Conservation (phyloP, 768 basidiomycete species). For the Dentipellis fragilis region DNA sequence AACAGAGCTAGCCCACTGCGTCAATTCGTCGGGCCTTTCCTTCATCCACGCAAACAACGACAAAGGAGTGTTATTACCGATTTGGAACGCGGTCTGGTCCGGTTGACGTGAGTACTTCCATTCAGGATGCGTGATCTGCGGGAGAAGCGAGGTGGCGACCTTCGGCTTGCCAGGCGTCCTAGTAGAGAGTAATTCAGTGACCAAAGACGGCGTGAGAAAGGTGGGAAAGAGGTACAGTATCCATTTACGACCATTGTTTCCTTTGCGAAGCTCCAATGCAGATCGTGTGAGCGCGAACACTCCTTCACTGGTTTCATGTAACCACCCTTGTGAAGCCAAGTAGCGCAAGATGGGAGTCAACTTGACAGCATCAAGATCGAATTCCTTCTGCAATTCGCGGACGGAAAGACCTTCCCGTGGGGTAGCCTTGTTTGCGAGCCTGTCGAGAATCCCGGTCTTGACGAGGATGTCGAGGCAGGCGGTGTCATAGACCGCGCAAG, state of each 20-base stretch:
- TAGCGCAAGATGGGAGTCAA: constrained; percentile 12
- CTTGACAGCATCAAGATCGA: constrained; percentile 12
- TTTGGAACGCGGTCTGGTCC: constrained; percentile 8
- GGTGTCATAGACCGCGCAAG: constrained; percentile 12
- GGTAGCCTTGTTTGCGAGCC: constrained; percentile 4
- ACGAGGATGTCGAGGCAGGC: constrained; percentile 12
- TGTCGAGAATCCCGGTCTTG: constrained; percentile 12
- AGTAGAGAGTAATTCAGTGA: not conserved
- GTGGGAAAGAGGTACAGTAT: constrained; percentile 4
- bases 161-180: constrained; percentile 12
- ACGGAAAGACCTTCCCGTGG: constrained; percentile 7
- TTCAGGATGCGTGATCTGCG: constrained; percentile 10
- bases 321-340: constrained; percentile 13
- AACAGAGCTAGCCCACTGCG: constrained; percentile 4
- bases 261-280: constrained; percentile 9
- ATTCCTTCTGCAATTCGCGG: constrained; percentile 4
- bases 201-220: not conserved
- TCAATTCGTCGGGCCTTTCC: constrained; percentile 1
- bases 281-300: constrained; percentile 15
- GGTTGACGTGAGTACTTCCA: constrained; percentile 12
- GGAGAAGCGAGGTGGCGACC: constrained; percentile 5
- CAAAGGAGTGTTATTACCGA: constrained; percentile 4
- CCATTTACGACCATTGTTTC: constrained; percentile 11
- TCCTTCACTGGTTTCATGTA: constrained; percentile 12
- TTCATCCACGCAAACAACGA: constrained; percentile 11